These are phyloP conservation scores for Beta lomatogona DNA, from an alignment of 179 eudicot species.

Conservation along the genomic window DNA sequence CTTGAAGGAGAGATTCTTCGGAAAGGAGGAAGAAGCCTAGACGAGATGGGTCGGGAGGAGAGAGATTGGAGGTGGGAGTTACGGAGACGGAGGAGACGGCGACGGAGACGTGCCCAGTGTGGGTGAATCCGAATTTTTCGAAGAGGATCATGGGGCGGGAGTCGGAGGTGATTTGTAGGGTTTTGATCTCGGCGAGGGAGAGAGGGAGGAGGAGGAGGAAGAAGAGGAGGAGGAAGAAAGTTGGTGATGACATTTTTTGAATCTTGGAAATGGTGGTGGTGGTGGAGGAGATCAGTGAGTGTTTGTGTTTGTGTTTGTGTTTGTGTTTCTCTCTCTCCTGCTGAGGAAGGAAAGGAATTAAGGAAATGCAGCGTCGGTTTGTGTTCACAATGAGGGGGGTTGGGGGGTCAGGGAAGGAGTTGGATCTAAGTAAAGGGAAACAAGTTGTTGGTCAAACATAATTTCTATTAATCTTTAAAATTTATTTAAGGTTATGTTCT, in stretches of 20 bases:
- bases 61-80: constrained; percentile 48
- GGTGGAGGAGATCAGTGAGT: no score
- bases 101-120: constrained; percentile 58
- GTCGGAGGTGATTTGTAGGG: constrained; percentile 61
- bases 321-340: no score
- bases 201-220: not conserved
- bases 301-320: no score
- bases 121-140: constrained; percentile 91
- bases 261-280: not conserved
- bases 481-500: no score
- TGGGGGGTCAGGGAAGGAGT: no score
- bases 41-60: constrained; percentile 57
- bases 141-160: constrained; percentile 80
- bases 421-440: no score
- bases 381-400: not conserved
- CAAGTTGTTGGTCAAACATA: no score
- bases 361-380: no score
- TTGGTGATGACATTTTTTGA: not conserved
- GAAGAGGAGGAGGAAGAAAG: constrained; percentile 33
- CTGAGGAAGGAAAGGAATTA: no score
- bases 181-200: constrained; percentile 68
- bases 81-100: constrained; percentile 70
- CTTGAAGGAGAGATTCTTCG: constrained; percentile 76
- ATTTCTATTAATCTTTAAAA: no score
- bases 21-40: constrained; percentile 82